phyloP scores from a whole-genome alignment of 805 yeast genomes.

The Millerago galiae region DNA sequence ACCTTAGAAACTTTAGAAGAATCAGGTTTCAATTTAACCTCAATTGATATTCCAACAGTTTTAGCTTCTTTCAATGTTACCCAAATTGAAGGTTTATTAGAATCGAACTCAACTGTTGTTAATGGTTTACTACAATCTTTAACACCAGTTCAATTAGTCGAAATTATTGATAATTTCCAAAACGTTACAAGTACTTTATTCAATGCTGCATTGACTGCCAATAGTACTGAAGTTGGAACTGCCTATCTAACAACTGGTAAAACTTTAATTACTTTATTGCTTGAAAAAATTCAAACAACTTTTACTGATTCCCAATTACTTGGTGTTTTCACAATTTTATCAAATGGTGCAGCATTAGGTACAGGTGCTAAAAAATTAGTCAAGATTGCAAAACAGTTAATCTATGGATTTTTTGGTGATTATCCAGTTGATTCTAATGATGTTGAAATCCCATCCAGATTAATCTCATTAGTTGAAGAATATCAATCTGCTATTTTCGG shows the following conservation, averaged over 20 bases:
- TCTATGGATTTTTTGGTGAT: conserved; percentile 17
- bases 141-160: conserved; percentile 15
- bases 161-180: conserved; percentile 16
- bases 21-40: conserved; percentile 50
- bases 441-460: conserved; percentile 13
- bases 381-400: conserved; percentile 11
- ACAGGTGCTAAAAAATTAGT: conserved; percentile 22
- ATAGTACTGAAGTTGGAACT: conserved; percentile 3
- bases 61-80: conserved; percentile 18
- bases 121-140: conserved; percentile 15
- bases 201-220: conserved; percentile 11
- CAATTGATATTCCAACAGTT: conserved; percentile 62
- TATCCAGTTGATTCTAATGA: neutral
- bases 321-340: conserved; percentile 19
- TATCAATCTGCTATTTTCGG: conserved; percentile 54
- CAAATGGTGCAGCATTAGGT: conserved; percentile 23
- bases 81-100: conserved; percentile 20
- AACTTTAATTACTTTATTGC: conserved; percentile 14
- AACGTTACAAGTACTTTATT: conserved; percentile 18
- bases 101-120: conserved; percentile 18
- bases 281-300: conserved; percentile 12
- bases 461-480: conserved; percentile 13
- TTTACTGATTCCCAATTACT: conserved; percentile 20
- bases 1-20: conserved; percentile 13
- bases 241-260: conserved; percentile 8